Evolutionary conservation across 2,329 filamentous ascomycete species (phyloP).

Genomic region (Colletotrichum sansevieriae): DNA sequence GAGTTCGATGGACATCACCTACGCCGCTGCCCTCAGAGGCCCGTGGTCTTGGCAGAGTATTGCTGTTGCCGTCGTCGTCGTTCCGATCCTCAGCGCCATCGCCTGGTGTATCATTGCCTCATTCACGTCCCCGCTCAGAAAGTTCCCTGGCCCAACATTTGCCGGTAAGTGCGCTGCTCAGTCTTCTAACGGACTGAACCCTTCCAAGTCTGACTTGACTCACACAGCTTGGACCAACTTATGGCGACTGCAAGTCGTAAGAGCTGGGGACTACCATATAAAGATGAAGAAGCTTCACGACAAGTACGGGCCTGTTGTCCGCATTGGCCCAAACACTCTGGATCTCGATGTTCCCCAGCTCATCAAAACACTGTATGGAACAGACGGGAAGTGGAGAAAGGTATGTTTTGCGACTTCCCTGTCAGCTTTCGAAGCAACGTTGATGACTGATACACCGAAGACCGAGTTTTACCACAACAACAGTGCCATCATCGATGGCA

Average conservation of each 20-base stretch:
- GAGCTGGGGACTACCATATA: slow-evolving; percentile 42
- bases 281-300: slow-evolving; percentile 47
- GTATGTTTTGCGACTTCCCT: neutral
- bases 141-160: slow-evolving; percentile 45
- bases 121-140: slow-evolving; percentile 39
- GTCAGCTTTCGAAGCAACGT: neutral
- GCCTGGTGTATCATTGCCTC: slow-evolving; percentile 35
- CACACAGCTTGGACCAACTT: slow-evolving; percentile 46
- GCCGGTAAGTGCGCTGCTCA: slow-evolving; percentile 27
- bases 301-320: slow-evolving; percentile 49
- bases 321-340: slow-evolving; percentile 49
- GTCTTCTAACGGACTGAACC: neutral
- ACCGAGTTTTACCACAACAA: slow-evolving; percentile 54
- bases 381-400: slow-evolving; percentile 16
- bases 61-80: neutral
- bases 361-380: slow-evolving; percentile 42
- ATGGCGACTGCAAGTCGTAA: slow-evolving; percentile 46
- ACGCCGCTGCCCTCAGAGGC: neutral
- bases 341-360: slow-evolving; percentile 40
- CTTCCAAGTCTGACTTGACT: neutral
- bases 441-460: slow-evolving; percentile 42
- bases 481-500: slow-evolving; percentile 50
- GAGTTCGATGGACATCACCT: neutral
- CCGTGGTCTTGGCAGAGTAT: slow-evolving; percentile 3
- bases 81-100: slow-evolving; percentile 5